phyloP scores from a whole-genome alignment of 2,329 filamentous ascomycete species.

The Pseudogymnoascus sp. region DNA sequence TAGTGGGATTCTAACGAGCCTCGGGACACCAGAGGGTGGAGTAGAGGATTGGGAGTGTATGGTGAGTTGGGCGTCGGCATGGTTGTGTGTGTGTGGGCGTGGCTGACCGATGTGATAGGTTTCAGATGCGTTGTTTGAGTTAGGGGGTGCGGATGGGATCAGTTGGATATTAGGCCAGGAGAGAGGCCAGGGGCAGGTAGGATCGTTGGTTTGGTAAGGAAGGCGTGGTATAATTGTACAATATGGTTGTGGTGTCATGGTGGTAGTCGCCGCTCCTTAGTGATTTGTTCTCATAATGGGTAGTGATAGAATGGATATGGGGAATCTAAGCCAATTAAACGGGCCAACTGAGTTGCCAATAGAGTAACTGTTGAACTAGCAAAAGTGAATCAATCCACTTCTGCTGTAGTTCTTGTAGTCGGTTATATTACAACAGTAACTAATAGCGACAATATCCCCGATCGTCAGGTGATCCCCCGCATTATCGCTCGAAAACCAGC shows the following conservation, averaged over 20 bases:
- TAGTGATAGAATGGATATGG: background rate
- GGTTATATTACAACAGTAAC: no score
- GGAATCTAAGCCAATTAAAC: background rate
- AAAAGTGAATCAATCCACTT: no score
- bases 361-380: no score
- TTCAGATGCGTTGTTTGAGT: slow-evolving; percentile 24
- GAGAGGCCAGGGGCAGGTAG: slow-evolving; percentile 8
- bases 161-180: slow-evolving; percentile 17
- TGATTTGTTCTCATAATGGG: background rate
- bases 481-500: background rate
- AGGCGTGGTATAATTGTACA: background rate
- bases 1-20: slow-evolving; percentile 17
- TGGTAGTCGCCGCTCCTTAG: background rate
- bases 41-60: slow-evolving; percentile 36
- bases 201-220: background rate
- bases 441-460: background rate
- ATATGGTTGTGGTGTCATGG: background rate
- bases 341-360: background rate
- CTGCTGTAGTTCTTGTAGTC: no score
- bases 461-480: background rate
- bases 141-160: slow-evolving; percentile 17
- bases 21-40: slow-evolving; percentile 21
- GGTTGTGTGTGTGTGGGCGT: background rate
- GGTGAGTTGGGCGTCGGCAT: slow-evolving; percentile 25
- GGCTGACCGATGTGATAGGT: slow-evolving; percentile 20